These are phyloP conservation scores for Colletotrichum filicis DNA, from an alignment of 2,329 filamentous ascomycete genomes.

Conservation along the genomic window DNA sequence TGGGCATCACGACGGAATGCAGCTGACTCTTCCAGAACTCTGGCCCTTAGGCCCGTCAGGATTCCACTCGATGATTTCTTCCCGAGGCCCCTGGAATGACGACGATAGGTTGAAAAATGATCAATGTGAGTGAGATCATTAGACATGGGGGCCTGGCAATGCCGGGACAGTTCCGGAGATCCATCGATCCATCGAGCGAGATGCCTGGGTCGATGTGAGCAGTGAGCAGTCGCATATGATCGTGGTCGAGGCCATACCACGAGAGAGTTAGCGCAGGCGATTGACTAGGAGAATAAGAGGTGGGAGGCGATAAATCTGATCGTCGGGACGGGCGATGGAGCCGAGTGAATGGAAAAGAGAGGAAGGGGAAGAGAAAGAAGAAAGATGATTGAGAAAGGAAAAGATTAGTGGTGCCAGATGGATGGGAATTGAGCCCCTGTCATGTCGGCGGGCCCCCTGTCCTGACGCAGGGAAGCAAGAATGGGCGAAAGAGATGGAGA, in stretches of 20 bases:
- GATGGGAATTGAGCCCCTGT: conserved; percentile 32
- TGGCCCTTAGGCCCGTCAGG: neutral
- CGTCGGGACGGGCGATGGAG: neutral
- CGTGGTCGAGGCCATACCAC: neutral
- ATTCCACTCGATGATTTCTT: neutral
- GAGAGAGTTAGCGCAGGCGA: neutral
- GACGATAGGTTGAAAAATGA: neutral
- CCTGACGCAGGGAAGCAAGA: conserved; percentile 4
- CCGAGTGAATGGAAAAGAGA: neutral
- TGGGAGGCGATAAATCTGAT: neutral
- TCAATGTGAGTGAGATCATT: neutral
- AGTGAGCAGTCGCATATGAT: conserved; percentile 14
- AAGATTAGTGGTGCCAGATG: conserved; percentile 17
- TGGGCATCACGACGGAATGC: conserved; percentile 17
- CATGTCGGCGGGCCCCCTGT: neutral
- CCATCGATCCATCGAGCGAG: conserved; percentile 4
- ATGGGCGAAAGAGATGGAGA: neutral
- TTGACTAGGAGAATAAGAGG: neutral
- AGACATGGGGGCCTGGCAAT: neutral
- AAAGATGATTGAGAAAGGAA: conserved; percentile 13
- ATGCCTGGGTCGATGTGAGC: neutral
- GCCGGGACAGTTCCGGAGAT: conserved; percentile 9
- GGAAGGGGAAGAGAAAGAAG: conserved; percentile 11
- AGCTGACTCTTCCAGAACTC: conserved; percentile 26
- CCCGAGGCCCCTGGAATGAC: conserved; percentile 16